Evolutionary conservation across 2,329 filamentous ascomycete species (phyloP).

Genomic region (Sclerotinia nivalis): DNA sequence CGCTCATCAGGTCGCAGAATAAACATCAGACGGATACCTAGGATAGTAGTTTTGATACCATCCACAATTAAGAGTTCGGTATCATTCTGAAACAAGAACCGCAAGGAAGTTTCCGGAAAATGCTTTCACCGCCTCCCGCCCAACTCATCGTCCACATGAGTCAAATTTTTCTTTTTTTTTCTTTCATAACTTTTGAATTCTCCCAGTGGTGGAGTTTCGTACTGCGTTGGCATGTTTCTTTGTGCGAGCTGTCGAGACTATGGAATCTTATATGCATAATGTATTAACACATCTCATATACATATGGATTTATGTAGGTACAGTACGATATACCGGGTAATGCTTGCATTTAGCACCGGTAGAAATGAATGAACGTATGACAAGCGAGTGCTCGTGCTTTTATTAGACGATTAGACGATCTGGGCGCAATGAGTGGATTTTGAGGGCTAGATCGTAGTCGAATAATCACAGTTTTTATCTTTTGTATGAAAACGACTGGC

Average conservation of each 20-base stretch:
- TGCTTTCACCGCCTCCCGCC: neutral
- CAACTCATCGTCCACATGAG: neutral
- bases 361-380: neutral
- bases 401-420: neutral
- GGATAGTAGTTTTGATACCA: neutral
- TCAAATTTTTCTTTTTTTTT: neutral
- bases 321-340: neutral
- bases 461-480: too few relatives aligned
- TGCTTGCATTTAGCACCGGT: neutral
- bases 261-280: neutral
- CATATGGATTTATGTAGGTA: neutral
- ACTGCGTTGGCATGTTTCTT: neutral
- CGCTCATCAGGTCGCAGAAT: neutral
- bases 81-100: neutral
- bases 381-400: slow-evolving; percentile 1
- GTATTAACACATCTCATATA: neutral
- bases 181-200: neutral
- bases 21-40: neutral
- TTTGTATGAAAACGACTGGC: neutral
- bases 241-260: neutral
- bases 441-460: neutral
- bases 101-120: slow-evolving; percentile 8
- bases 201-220: neutral
- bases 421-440: neutral
- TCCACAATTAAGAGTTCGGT: neutral